A percentile compares a stretch with the other conserved stretches of the same genome.
These are phyloP conservation scores for Alternaria sp. DNA, from an alignment of 2,329 filamentous ascomycete species.

Conservation along the genomic window DNA sequence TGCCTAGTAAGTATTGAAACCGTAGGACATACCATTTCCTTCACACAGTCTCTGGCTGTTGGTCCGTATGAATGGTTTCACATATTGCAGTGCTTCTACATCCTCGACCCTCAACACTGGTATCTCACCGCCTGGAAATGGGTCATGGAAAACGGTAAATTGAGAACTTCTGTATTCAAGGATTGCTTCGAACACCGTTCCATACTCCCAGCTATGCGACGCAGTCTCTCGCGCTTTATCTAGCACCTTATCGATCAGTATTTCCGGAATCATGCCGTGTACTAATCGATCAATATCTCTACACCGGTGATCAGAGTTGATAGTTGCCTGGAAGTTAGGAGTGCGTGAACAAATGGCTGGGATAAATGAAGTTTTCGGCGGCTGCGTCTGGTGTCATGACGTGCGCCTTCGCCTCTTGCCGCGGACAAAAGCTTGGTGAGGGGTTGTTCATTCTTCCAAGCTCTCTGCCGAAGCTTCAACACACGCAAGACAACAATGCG, in stretches of 20 bases:
- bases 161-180: constrained; percentile 51
- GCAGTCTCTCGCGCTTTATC: constrained; percentile 42
- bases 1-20: not conserved
- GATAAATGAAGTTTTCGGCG: not conserved
- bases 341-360: not conserved
- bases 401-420: constrained; percentile 13
- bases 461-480: constrained; percentile 2
- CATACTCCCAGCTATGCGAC: constrained; percentile 54
- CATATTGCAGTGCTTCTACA: constrained; percentile 47
- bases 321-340: too few relatives aligned
- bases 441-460: constrained; percentile 9
- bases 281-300: not conserved
- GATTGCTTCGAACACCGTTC: constrained; percentile 52
- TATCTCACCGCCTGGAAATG: constrained; percentile 47
- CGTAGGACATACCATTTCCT: constrained; percentile 38
- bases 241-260: constrained; percentile 29
- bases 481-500: not conserved
- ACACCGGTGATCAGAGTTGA: not conserved
- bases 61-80: constrained; percentile 43
- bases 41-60: constrained; percentile 43
- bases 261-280: constrained; percentile 63
- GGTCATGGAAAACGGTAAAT: constrained; percentile 47
- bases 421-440: constrained; percentile 9
- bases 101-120: constrained; percentile 31
- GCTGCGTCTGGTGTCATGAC: not conserved